Evolutionary conservation across 2,329 filamentous ascomycete genomes (phyloP), one percentile per base, ranked within the genome.

Genomic region (Hypoxylon sp.): DNA sequence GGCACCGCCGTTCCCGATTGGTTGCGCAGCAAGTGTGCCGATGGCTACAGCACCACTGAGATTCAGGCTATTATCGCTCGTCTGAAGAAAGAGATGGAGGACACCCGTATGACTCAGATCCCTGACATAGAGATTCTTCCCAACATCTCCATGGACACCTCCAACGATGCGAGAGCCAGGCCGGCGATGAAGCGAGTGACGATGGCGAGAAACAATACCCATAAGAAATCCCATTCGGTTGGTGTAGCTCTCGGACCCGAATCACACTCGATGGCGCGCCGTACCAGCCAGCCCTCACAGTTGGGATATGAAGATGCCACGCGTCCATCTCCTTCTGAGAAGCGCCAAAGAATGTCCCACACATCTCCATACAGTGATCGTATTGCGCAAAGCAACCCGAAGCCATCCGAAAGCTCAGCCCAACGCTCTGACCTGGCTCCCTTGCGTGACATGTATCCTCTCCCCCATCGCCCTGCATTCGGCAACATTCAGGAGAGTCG

Each of bases 91-190:
- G 76, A 80, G 34, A 75, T 83, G 38, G 66, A 75, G 16, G 56
- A 65, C 6, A 72, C 73, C 7, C 61, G 65, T 1, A 64, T 80
- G 23, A 67, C 63, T 3, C 74, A 78, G 47, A 76, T 84, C 2
- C 81, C 81, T 0, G 81, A 83, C 52, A 79, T 84, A 47, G 81
- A 84, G 67, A 80, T 84, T 12, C 72, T 84, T 3, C 80, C 81
- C 1, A 78, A 80, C 50, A 79, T 84, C 57, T 69, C 70, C 9
- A 74, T 73, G 25, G 72, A 73, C 7, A 61, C 66, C 21, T 57
- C 59, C 2, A 65, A 64, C 5, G 63, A 65, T n/a, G 58, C 61
- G 4, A 65, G 61, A 35, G 50, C 62, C 5, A 71, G 67, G 41
- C 49, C 61, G 4, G 29, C 54, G 4, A 49, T 50, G 9, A 69